Conservation (phyloP, 768 basidiomycete species). For the Arthromyces matolae region DNA sequence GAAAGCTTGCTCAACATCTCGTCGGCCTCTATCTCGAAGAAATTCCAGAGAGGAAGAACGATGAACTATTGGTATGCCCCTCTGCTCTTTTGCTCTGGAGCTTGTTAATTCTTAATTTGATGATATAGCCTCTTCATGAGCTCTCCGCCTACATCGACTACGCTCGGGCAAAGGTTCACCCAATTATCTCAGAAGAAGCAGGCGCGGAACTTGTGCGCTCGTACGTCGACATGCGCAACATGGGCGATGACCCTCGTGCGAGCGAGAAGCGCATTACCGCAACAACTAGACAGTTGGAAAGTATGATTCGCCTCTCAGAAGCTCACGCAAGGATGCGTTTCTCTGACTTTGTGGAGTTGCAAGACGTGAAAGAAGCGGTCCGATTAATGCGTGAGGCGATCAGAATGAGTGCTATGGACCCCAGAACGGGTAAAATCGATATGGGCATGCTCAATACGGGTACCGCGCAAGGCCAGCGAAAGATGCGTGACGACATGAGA, state of each 20-base stretch:
- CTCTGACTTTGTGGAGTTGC: slow-evolving; percentile 77
- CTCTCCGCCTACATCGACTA: slow-evolving; percentile 95
- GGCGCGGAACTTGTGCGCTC: slow-evolving; percentile 78
- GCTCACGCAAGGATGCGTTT: slow-evolving; percentile 97
- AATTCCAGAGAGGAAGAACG: slow-evolving; percentile 56
- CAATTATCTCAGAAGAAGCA: slow-evolving; percentile 82
- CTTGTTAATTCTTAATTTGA: background rate
- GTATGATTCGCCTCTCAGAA: slow-evolving; percentile 94
- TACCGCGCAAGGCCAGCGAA: slow-evolving; percentile 81
- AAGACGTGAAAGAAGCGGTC: slow-evolving; percentile 86
- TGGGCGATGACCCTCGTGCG: slow-evolving; percentile 83
- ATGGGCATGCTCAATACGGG: slow-evolving; percentile 95
- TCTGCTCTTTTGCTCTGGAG: background rate
- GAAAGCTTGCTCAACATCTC: slow-evolving; percentile 86
- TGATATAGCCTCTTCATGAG: slow-evolving; percentile 74
- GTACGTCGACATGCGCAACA: slow-evolving; percentile 92
- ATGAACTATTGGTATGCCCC: slow-evolving; percentile 74
- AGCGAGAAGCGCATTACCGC: slow-evolving; percentile 96
- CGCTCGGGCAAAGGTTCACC: slow-evolving; percentile 81
- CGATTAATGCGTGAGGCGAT: slow-evolving; percentile 97
- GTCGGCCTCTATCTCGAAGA: slow-evolving; percentile 95
- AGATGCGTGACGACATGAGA: slow-evolving; percentile 85
- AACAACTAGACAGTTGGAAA: slow-evolving; percentile 95
- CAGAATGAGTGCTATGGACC: slow-evolving; percentile 92
- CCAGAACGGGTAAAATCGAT: slow-evolving; percentile 94